A percentile compares a stretch with the other conserved stretches of the same genome.
Evolutionary conservation across 1,139 yeast species (phyloP).

Genomic region (Saccharomyces hybrid): DNA sequence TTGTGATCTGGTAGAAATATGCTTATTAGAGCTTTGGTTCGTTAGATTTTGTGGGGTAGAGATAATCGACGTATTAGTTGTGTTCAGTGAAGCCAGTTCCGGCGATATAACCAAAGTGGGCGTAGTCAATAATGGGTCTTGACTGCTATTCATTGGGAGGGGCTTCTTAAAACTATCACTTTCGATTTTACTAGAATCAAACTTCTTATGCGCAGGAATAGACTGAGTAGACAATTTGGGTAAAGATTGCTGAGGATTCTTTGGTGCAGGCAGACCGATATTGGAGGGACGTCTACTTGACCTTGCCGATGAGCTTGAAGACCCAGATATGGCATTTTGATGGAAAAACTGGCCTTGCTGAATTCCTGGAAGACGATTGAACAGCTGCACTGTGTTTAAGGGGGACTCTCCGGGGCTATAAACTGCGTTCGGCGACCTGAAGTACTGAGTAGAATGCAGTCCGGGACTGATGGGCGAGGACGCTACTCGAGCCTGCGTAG

Average conservation of each 20-base stretch:
- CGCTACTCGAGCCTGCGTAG: slow-evolving; percentile 1
- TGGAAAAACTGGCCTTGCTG: slow-evolving; percentile 2
- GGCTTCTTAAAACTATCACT: not conserved
- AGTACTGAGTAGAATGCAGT: slow-evolving; percentile 4
- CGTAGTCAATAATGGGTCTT: slow-evolving; percentile 10
- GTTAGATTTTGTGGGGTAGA: slow-evolving; percentile 11
- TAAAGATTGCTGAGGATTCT: not conserved
- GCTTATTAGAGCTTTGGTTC: not conserved
- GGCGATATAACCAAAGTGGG: slow-evolving; percentile 23
- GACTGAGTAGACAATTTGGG: slow-evolving; percentile 1
- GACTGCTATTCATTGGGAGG: slow-evolving; percentile 1
- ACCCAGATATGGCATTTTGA: slow-evolving; percentile 1
- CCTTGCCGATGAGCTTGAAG: slow-evolving; percentile 11
- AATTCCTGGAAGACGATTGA: slow-evolving; percentile 10
- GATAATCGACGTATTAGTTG: slow-evolving; percentile 16
- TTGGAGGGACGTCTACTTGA: slow-evolving; percentile 13
- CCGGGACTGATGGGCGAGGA: slow-evolving; percentile 11
- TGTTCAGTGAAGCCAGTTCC: slow-evolving; percentile 18
- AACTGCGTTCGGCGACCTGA: slow-evolving; percentile 10
- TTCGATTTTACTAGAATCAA: not conserved
- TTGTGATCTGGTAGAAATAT: not conserved
- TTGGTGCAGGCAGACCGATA: slow-evolving; percentile 4
- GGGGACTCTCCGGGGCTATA: slow-evolving; percentile 11
- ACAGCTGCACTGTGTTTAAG: slow-evolving; percentile 6
- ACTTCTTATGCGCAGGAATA: not conserved